Evolutionary conservation across 1,139 yeast genomes (phyloP).

Genomic region (Scheffersomyces quercinus): DNA sequence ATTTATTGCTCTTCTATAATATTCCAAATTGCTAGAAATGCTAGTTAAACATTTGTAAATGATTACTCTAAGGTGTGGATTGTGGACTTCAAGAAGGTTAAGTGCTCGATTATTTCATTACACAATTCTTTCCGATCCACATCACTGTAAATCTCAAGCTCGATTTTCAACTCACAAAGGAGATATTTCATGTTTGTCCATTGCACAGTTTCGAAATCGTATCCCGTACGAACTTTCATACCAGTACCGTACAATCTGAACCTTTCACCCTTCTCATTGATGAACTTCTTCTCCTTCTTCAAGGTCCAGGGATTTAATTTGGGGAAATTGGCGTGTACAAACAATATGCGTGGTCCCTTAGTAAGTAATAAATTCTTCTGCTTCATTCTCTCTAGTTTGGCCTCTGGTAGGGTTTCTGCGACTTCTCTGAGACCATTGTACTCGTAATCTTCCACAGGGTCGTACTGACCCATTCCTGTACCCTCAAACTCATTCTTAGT

Average conservation of each 20-base stretch:
- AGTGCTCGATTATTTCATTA: slow-evolving; percentile 47
- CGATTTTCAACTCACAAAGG: slow-evolving; percentile 53
- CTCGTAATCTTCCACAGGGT: slow-evolving; percentile 60
- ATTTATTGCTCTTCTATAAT: background rate
- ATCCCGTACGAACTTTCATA: slow-evolving; percentile 49
- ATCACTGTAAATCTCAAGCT: slow-evolving; percentile 46
- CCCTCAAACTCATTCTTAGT: slow-evolving; percentile 48
- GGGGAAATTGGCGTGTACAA: slow-evolving; percentile 68
- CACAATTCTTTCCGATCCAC: slow-evolving; percentile 48
- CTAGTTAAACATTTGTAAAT: background rate
- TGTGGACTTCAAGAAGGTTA: slow-evolving; percentile 39
- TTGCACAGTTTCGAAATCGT: slow-evolving; percentile 61
- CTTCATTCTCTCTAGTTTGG: slow-evolving; percentile 11
- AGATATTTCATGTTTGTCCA: slow-evolving; percentile 62
- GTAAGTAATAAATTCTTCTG: slow-evolving; percentile 17
- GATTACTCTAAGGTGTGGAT: slow-evolving; percentile 20
- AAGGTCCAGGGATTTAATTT: slow-evolving; percentile 62
- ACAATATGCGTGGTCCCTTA: slow-evolving; percentile 45
- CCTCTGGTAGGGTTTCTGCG: slow-evolving; percentile 8
- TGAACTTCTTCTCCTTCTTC: slow-evolving; percentile 39
- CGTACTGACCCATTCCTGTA: slow-evolving; percentile 73
- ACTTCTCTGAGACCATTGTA: slow-evolving; percentile 5
- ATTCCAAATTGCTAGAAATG: background rate
- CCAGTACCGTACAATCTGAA: slow-evolving; percentile 56
- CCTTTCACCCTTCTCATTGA: slow-evolving; percentile 46